These are phyloP conservation scores for Ensete ventricosum DNA, from an alignment of 176 grass and related monocot species.

Conservation along the genomic window DNA sequence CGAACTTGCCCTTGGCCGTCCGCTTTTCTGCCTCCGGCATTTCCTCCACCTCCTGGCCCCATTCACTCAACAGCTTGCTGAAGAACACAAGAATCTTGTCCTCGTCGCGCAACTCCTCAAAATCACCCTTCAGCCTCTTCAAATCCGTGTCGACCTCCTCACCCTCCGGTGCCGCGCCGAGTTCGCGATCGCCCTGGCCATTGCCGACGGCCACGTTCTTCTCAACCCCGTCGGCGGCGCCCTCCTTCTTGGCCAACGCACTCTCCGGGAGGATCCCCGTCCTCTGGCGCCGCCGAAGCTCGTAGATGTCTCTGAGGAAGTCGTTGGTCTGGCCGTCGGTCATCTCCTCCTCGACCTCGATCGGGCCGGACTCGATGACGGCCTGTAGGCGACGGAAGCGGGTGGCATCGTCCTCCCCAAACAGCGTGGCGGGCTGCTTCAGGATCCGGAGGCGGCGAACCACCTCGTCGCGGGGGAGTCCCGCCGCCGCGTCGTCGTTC, in stretches of 20 bases:
- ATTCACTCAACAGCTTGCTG: constrained; percentile 72
- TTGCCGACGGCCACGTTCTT: constrained; percentile 20
- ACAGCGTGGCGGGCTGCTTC: constrained; percentile 66
- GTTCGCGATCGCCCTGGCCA: constrained; percentile 30
- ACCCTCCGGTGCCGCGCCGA: constrained; percentile 33
- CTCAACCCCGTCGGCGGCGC: constrained; percentile 17
- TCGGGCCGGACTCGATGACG: constrained; percentile 54
- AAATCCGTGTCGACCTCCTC: constrained; percentile 39
- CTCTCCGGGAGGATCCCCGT: constrained; percentile 42
- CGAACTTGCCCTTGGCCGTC: constrained; percentile 66
- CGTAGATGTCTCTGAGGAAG: constrained; percentile 78
- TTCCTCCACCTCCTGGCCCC: constrained; percentile 81
- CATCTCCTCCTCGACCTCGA: constrained; percentile 77
- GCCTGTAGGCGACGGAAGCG: constrained; percentile 58
- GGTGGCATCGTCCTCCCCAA: constrained; percentile 69
- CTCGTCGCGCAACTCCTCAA: constrained; percentile 67
- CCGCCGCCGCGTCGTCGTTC: constrained; percentile 26
- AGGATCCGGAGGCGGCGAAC: constrained; percentile 71
- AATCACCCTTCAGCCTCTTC: constrained; percentile 56
- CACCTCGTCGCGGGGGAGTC: constrained; percentile 62
- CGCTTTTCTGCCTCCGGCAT: constrained; percentile 72
- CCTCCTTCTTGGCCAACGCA: constrained; percentile 29
- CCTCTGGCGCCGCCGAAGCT: constrained; percentile 72
- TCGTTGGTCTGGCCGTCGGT: constrained; percentile 85
- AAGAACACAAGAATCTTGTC: constrained; percentile 96